Evolutionary conservation across 1,284 basidiomycete genomes (phyloP).

Genomic region (Amylostereum chailletii): DNA sequence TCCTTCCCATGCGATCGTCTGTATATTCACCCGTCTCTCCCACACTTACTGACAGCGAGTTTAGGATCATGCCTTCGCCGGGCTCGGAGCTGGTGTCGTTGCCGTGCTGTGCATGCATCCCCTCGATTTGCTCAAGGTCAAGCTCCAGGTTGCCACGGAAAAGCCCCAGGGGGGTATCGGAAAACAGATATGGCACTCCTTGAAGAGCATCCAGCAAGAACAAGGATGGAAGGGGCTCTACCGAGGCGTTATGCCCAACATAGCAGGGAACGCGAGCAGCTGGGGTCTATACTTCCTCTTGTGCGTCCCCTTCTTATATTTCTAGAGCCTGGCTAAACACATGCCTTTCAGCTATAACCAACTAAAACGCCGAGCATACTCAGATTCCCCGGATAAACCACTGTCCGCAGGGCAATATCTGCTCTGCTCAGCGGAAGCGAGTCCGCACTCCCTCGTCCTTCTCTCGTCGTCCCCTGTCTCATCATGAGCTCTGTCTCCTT

Average conservation of each 20-base stretch:
- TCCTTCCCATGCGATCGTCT: constrained; percentile 57
- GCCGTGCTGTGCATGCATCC: constrained; percentile 98
- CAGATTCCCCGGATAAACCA: constrained; percentile 46
- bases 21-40: constrained; percentile 12
- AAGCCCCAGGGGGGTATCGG: constrained; percentile 59
- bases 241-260: constrained; percentile 84
- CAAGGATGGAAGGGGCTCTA: constrained; percentile 88
- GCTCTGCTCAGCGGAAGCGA: constrained; percentile 90
- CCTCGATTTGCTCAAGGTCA: constrained; percentile 92
- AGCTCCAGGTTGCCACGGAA: constrained; percentile 84
- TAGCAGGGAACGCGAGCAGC: constrained; percentile 93
- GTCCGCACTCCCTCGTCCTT: constrained; percentile 43
- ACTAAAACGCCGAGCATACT: constrained; percentile 73
- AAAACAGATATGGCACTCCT: constrained; percentile 68
- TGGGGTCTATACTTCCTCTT: constrained; percentile 99
- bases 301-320: constrained; percentile 41
- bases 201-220: constrained; percentile 65
- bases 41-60: not conserved
- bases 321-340: not conserved
- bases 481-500: not conserved
- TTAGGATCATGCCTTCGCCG: constrained; percentile 90
- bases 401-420: constrained; percentile 80
- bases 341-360: constrained; percentile 73
- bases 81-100: constrained; percentile 87
- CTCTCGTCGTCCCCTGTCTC: constrained; percentile 8